These are phyloP conservation scores for Phytophthora uliginosa DNA, from an alignment of 352 stramenopile genomes.

Conservation along the genomic window DNA sequence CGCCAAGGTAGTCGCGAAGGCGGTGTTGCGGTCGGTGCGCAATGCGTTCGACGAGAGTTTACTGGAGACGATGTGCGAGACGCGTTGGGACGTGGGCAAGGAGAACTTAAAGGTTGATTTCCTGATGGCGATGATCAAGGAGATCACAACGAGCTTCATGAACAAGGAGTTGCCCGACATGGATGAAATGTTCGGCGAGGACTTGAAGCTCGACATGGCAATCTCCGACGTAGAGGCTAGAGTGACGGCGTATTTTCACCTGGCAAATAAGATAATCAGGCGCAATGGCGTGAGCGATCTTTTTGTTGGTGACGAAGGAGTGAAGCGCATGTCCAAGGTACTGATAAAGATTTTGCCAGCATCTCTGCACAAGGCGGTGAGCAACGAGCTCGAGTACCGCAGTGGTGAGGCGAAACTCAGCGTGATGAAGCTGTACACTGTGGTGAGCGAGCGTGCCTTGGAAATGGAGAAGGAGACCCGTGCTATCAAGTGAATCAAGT, in stretches of 20 bases:
- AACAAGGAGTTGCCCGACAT: not conserved
- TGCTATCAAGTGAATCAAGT: no score
- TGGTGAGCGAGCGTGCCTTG: no score
- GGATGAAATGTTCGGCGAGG: not conserved
- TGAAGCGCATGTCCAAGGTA: not conserved
- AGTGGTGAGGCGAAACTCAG: not conserved
- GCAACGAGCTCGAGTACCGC: not conserved
- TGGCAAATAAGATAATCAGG: not conserved
- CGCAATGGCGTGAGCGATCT: not conserved
- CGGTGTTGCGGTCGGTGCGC: no score
- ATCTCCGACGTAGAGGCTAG: not conserved
- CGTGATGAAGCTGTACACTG: not conserved
- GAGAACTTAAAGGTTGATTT: not conserved
- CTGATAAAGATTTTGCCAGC: not conserved
- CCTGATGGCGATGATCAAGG: not conserved
- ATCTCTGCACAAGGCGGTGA: not conserved
- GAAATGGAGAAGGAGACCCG: no score
- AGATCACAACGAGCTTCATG: not conserved
- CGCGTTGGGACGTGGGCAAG: no score
- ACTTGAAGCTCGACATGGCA: not conserved
- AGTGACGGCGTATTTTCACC: not conserved
- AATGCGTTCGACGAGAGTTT: no score
- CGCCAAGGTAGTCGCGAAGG: no score
- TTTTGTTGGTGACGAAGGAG: not conserved
- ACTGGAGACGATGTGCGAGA: no score